These are phyloP conservation scores for Eucalyptus tenuipes DNA, from an alignment of 345 rosid genomes.

Conservation along the genomic window DNA sequence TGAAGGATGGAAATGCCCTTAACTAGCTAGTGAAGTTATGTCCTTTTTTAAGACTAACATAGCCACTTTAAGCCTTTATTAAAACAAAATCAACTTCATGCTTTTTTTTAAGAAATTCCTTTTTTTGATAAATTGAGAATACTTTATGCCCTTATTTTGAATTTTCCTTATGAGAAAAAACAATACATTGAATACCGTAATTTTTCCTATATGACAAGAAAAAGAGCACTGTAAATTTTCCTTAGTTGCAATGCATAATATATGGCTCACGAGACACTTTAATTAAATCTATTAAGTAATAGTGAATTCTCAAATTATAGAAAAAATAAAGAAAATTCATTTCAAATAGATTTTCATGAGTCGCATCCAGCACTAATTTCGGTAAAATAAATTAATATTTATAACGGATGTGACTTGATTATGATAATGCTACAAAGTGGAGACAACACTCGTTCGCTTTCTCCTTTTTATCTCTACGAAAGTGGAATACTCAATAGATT, in stretches of 20 bases:
- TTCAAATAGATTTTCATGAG: not conserved
- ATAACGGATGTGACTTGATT: not conserved
- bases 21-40: too few relatives aligned
- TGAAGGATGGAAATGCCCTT: too few relatives aligned
- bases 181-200: not conserved
- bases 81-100: too few relatives aligned
- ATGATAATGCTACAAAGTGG: not conserved
- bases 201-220: not conserved
- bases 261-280: not conserved
- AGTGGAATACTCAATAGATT: not conserved
- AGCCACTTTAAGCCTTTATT: too few relatives aligned
- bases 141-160: too few relatives aligned
- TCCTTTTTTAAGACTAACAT: too few relatives aligned
- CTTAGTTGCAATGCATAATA: not conserved
- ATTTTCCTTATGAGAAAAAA: too few relatives aligned
- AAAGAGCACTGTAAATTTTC: too few relatives aligned
- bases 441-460: not conserved
- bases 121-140: too few relatives aligned
- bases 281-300: too few relatives aligned
- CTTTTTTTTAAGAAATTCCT: too few relatives aligned
- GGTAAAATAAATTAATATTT: not conserved
- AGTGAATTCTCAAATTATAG: not conserved
- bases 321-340: not conserved
- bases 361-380: not conserved
- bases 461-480: not conserved